Percentiles rank a stretch among this genome's conserved stretches.
Conservation (phyloP, 257 asterid genomes). For the Verbena officinalis region DNA sequence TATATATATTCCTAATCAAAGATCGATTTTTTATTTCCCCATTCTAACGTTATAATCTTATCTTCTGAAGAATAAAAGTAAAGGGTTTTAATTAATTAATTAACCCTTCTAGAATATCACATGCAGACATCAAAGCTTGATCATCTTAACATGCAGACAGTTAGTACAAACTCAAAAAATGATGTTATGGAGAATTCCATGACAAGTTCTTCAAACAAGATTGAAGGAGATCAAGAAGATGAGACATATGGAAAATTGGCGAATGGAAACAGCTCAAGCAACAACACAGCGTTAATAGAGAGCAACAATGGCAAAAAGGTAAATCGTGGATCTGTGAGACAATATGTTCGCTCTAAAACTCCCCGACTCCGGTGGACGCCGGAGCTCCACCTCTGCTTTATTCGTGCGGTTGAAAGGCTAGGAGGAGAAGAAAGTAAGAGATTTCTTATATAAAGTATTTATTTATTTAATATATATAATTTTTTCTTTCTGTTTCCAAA, state of each 20-base stretch:
- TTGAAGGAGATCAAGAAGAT: constrained; percentile 33
- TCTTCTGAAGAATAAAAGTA: background rate
- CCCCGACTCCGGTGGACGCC: constrained; percentile 94
- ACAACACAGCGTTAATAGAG: constrained; percentile 91
- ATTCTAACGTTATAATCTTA: constrained; percentile 57
- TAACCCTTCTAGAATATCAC: no score
- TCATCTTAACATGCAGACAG: constrained; percentile 32
- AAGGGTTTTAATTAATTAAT: no score
- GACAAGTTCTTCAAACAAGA: constrained; percentile 29
- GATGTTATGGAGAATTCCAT: constrained; percentile 46
- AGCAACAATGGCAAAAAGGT: constrained; percentile 50
- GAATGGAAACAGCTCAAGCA: constrained; percentile 65
- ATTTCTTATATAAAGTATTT: no score
- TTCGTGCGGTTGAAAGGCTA: constrained; percentile 79
- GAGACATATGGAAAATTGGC: constrained; percentile 24
- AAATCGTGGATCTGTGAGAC: constrained; percentile 76
- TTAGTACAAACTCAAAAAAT: constrained; percentile 25
- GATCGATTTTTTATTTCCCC: constrained; percentile 81
- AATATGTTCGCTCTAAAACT: constrained; percentile 73
- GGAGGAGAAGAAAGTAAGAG: constrained; percentile 94
- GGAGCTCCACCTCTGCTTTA: constrained; percentile 84
- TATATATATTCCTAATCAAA: constrained; percentile 55
- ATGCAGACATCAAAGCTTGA: no score
- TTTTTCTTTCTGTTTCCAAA: background rate
- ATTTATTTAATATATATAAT: no score